These are phyloP conservation scores for Tubosaeta sp. DNA, from an alignment of 768 basidiomycete species.

Conservation along the genomic window DNA sequence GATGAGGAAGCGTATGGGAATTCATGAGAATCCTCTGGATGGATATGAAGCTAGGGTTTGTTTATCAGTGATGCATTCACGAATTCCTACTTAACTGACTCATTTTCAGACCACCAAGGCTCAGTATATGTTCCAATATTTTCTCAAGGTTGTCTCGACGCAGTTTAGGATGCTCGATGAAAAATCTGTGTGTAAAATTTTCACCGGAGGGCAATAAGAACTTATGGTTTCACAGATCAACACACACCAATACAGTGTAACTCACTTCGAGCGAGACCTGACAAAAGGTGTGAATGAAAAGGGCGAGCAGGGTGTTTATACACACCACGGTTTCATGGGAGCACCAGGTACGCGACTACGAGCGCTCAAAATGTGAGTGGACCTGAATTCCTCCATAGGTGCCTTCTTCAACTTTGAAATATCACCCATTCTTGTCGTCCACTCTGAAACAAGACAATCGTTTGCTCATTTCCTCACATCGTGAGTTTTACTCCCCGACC, in stretches of 20 bases:
- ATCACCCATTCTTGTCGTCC: constrained; percentile 91
- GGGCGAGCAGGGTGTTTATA: constrained; percentile 57
- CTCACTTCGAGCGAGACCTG: constrained; percentile 93
- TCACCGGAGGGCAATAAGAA: background rate
- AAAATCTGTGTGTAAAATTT: constrained; percentile 45
- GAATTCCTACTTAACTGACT: constrained; percentile 3
- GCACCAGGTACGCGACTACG: constrained; percentile 50
- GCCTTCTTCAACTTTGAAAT: constrained; percentile 95
- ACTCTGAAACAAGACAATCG: constrained; percentile 85
- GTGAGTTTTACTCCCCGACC: constrained; percentile 44
- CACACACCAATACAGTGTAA: constrained; percentile 93
- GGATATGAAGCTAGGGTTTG: constrained; percentile 53
- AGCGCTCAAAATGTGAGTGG: background rate
- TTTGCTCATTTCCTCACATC: constrained; percentile 99
- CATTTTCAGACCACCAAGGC: constrained; percentile 59
- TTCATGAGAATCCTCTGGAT: constrained; percentile 75
- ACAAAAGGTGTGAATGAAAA: constrained; percentile 55
- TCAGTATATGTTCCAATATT: constrained; percentile 98
- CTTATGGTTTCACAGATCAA: constrained; percentile 49
- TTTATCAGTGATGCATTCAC: constrained; percentile 2
- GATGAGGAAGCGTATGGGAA: constrained; percentile 70
- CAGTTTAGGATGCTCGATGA: constrained; percentile 84
- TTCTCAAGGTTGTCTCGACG: constrained; percentile 97
- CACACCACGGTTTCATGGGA: constrained; percentile 71
- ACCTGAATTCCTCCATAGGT: constrained; percentile 36